Conservation (phyloP, 2,329 filamentous ascomycete genomes). For the Coleophoma crateriformis region DNA sequence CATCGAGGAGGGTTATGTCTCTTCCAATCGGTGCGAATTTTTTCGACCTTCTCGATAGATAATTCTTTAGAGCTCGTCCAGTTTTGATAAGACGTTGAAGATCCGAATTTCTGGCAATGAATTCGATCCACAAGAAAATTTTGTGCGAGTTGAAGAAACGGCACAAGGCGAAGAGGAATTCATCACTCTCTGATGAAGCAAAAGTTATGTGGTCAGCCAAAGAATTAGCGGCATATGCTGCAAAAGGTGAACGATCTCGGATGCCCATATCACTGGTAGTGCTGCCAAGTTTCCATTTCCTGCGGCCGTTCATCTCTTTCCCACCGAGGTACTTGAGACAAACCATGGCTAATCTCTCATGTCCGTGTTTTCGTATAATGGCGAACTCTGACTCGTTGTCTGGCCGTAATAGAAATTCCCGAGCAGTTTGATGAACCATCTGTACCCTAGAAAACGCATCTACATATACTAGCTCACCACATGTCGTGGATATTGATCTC, state of each 20-base stretch:
- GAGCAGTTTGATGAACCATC: constrained; percentile 23
- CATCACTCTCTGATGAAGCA: constrained; percentile 8
- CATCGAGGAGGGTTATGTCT: constrained; percentile 17
- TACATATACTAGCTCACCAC: constrained; percentile 25
- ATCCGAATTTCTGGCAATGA: constrained; percentile 13
- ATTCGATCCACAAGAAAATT: constrained; percentile 25
- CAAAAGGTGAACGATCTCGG: constrained; percentile 4
- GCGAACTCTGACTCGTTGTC: constrained; percentile 18
- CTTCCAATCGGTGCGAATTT: too few relatives aligned
- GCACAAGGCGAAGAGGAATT: constrained; percentile 13
- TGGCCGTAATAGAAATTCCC: constrained; percentile 21
- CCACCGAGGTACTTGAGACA: constrained; percentile 19
- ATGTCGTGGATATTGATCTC: constrained; percentile 19
- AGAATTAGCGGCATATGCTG: constrained; percentile 18
- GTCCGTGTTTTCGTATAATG: constrained; percentile 14
- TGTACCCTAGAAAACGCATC: constrained; percentile 15
- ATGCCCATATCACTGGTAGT: background rate
- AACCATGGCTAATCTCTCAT: constrained; percentile 19
- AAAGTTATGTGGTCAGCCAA: constrained; percentile 20
- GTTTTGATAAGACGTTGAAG: constrained; percentile 14
- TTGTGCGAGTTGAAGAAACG: constrained; percentile 19
- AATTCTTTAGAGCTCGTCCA: constrained; percentile 17
- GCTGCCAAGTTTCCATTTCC: background rate
- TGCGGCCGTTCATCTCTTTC: constrained; percentile 9
- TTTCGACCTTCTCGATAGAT: constrained; percentile 9